These are phyloP conservation scores for Pythium myriotylum DNA, from an alignment of 352 stramenopile species.

Conservation along the genomic window DNA sequence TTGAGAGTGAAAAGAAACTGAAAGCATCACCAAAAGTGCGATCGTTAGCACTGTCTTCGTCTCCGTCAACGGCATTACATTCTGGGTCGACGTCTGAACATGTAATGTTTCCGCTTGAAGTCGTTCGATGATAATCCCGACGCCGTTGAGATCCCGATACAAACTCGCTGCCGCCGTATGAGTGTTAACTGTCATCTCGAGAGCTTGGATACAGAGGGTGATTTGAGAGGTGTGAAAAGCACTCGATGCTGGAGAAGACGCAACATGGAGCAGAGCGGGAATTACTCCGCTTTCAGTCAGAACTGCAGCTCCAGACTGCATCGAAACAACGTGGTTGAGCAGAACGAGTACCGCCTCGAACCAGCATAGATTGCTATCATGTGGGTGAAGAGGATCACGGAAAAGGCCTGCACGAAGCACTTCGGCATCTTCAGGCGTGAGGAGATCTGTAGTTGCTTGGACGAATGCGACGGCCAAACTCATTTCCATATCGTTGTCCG, in stretches of 20 bases:
- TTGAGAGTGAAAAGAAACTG: constrained; percentile 86
- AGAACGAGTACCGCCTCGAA: constrained; percentile 79
- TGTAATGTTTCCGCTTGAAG: constrained; percentile 55
- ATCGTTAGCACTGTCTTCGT: constrained; percentile 70
- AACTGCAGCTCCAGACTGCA: constrained; percentile 74
- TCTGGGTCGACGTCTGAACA: neutral
- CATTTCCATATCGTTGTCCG: constrained; percentile 89
- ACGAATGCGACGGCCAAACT: constrained; percentile 86
- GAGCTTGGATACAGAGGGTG: constrained; percentile 77
- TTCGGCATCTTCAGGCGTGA: constrained; percentile 69
- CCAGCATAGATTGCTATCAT: constrained; percentile 71
- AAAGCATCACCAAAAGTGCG: constrained; percentile 75
- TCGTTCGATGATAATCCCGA: constrained; percentile 82
- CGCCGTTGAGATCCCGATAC: constrained; percentile 85
- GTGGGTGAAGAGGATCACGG: constrained; percentile 43
- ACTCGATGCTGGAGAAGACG: constrained; percentile 58
- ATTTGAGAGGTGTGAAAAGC: constrained; percentile 71
- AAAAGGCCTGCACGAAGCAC: constrained; percentile 54
- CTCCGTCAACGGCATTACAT: constrained; percentile 35
- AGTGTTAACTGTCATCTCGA: constrained; percentile 84
- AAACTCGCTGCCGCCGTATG: constrained; percentile 67
- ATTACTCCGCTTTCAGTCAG: constrained; percentile 87
- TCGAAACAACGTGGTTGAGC: constrained; percentile 69
- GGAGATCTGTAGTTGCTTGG: constrained; percentile 76
- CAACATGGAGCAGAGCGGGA: constrained; percentile 75